Conservation (phyloP, 805 yeast genomes). For the Saturnispora ahearnii region DNA sequence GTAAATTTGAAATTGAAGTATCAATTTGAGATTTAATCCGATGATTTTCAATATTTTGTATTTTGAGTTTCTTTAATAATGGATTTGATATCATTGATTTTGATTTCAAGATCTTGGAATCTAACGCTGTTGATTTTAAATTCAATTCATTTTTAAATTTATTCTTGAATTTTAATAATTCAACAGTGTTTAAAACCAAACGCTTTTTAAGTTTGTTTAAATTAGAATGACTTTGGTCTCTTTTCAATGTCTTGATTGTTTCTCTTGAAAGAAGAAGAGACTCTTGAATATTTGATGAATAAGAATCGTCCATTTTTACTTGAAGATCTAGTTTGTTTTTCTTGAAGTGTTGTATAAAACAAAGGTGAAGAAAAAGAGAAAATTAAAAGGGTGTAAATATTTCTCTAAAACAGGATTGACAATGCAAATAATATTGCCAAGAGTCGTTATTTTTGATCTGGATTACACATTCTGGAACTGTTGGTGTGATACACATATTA, state of each 20-base stretch:
- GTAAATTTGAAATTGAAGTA: slow-evolving; percentile 15
- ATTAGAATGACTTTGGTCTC: not conserved
- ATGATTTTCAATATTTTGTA: slow-evolving; percentile 16
- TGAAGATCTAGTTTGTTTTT: too few relatives aligned
- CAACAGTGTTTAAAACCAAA: slow-evolving; percentile 17
- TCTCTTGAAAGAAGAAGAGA: not conserved
- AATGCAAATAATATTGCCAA: slow-evolving; percentile 24
- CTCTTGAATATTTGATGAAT: not conserved
- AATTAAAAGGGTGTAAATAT: too few relatives aligned
- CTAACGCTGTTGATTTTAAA: slow-evolving; percentile 10
- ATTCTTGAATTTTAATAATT: slow-evolving; percentile 16
- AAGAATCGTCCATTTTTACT: not conserved
- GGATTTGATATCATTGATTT: slow-evolving; percentile 8
- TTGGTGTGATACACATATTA: slow-evolving; percentile 74
- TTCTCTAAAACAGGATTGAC: too few relatives aligned
- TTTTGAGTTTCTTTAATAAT: slow-evolving; percentile 8
- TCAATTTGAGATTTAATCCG: slow-evolving; percentile 12
- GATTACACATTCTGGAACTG: slow-evolving; percentile 79
- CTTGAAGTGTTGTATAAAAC: not conserved
- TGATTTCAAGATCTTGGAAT: slow-evolving; percentile 10
- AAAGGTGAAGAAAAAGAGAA: too few relatives aligned
- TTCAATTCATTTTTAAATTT: slow-evolving; percentile 14
- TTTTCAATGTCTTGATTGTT: not conserved
- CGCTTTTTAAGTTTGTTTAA: slow-evolving; percentile 14
- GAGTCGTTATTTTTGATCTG: slow-evolving; percentile 61